A percentile compares a stretch with the other conserved stretches of the same genome.
Conservation (phyloP, 108 stramenopile genomes). For the Nitzschia sp. region DNA sequence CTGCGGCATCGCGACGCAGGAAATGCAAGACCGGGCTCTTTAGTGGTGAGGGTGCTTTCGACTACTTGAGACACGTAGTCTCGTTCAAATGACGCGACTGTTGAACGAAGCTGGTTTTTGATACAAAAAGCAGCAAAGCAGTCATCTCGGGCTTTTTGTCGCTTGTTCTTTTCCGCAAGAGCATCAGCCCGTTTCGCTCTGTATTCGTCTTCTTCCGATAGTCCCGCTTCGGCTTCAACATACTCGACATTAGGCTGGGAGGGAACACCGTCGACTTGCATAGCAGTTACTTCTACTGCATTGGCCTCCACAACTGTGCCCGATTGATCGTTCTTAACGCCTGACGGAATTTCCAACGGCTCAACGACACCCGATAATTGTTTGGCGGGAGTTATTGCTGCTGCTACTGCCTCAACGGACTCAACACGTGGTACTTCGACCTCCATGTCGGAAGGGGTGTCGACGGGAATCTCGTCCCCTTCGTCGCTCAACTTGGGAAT, state of each 20-base stretch:
- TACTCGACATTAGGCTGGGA: slow-evolving; percentile 22
- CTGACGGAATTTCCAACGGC: not conserved
- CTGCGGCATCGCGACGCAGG: slow-evolving; percentile 59
- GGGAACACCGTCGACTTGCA: slow-evolving; percentile 29
- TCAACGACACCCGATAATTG: not conserved
- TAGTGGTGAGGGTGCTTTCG: slow-evolving; percentile 55
- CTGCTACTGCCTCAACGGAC: not conserved
- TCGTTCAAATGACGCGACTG: slow-evolving; percentile 80
- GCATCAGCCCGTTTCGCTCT: slow-evolving; percentile 47
- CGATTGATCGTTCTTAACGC: not conserved
- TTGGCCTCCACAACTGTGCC: slow-evolving; percentile 34
- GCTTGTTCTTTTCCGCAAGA: slow-evolving; percentile 53
- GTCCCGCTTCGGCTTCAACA: slow-evolving; percentile 33
- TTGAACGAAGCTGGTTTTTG: slow-evolving; percentile 63
- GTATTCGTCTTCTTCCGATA: slow-evolving; percentile 49
- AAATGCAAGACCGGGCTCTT: slow-evolving; percentile 53
- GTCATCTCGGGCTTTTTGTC: slow-evolving; percentile 75
- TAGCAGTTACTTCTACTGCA: slow-evolving; percentile 49
- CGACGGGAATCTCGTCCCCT: slow-evolving; percentile 23
- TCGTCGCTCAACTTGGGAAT: slow-evolving; percentile 36
- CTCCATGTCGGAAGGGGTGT: not conserved
- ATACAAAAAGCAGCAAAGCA: slow-evolving; percentile 64
- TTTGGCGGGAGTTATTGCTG: too few relatives aligned
- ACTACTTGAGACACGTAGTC: slow-evolving; percentile 66
- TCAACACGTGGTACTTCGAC: not conserved